Conservation (phyloP, 306 rosid species). For the Calophaca sinica region DNA sequence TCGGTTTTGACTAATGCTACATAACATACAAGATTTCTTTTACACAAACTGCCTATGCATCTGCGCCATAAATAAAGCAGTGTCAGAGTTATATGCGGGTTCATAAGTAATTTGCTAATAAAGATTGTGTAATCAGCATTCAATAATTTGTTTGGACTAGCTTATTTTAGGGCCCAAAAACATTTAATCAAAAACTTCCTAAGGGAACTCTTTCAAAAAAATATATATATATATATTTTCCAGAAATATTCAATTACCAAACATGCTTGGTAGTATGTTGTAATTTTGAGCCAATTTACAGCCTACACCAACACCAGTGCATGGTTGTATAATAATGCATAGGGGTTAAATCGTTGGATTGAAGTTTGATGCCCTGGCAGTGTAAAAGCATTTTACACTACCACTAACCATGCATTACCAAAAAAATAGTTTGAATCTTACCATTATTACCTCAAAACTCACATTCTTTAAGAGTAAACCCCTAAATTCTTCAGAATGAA, state of each 20-base stretch:
- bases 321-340: background rate
- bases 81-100: background rate
- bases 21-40: conserved; percentile 8
- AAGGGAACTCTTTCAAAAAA: background rate
- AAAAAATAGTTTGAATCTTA: conserved; percentile 1
- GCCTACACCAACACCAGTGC: background rate
- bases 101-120: background rate
- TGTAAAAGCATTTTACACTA: conserved; percentile 18
- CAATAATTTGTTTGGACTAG: background rate
- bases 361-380: background rate
- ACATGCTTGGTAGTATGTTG: background rate
- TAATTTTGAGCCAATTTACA: background rate
- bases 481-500: background rate
- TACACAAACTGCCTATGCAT: background rate
- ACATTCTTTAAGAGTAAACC: background rate
- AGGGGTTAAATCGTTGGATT: background rate
- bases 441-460: background rate
- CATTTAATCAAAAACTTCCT: background rate
- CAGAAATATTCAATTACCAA: background rate
- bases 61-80: conserved; percentile 22
- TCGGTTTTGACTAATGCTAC: conserved; percentile 13
- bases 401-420: background rate
- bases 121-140: background rate
- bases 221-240: background rate
- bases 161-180: background rate